These are phyloP conservation scores for Gossypium longicalyx DNA, from an alignment of 345 rosid genomes.

Conservation along the genomic window DNA sequence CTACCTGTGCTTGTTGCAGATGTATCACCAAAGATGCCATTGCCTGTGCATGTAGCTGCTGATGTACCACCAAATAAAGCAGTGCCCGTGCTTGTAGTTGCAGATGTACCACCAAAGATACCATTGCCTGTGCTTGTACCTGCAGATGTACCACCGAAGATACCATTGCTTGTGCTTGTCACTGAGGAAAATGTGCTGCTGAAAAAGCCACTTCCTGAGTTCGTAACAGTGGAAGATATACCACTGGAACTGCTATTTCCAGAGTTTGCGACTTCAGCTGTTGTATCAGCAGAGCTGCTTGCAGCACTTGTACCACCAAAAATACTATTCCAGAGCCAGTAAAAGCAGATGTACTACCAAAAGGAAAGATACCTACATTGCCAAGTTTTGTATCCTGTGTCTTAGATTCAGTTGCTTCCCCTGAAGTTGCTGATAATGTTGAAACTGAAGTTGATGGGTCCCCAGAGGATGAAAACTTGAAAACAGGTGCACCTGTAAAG, in stretches of 20 bases:
- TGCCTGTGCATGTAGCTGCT: background rate
- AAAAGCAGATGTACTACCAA: slow-evolving; percentile 38
- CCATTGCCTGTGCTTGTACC: slow-evolving; percentile 10
- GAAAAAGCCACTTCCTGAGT: slow-evolving; percentile 32
- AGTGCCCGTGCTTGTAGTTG: background rate
- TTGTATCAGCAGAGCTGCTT: slow-evolving; percentile 27
- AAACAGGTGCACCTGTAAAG: slow-evolving; percentile 31
- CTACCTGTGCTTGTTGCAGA: slow-evolving; percentile 29
- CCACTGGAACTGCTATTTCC: slow-evolving; percentile 25
- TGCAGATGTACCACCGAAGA: background rate
- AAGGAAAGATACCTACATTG: slow-evolving; percentile 27
- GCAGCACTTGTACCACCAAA: slow-evolving; percentile 24
- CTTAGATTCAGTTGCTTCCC: slow-evolving; percentile 36
- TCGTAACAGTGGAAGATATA: background rate
- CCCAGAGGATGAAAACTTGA: slow-evolving; percentile 40
- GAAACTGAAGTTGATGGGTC: slow-evolving; percentile 34
- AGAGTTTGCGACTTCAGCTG: slow-evolving; percentile 28
- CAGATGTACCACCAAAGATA: background rate
- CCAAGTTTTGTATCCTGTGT: slow-evolving; percentile 31
- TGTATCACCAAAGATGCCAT: slow-evolving; percentile 21
- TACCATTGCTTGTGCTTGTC: slow-evolving; percentile 10
- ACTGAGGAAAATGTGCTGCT: slow-evolving; percentile 27
- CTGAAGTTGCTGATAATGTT: slow-evolving; percentile 26
- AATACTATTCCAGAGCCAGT: slow-evolving; percentile 25
- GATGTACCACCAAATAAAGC: background rate